Percentiles rank a stretch among this genome's conserved stretches.
These are phyloP conservation scores for Linnemannia hyalina DNA, from an alignment of 192 early-diverging fungal genomes.

Conservation along the genomic window DNA sequence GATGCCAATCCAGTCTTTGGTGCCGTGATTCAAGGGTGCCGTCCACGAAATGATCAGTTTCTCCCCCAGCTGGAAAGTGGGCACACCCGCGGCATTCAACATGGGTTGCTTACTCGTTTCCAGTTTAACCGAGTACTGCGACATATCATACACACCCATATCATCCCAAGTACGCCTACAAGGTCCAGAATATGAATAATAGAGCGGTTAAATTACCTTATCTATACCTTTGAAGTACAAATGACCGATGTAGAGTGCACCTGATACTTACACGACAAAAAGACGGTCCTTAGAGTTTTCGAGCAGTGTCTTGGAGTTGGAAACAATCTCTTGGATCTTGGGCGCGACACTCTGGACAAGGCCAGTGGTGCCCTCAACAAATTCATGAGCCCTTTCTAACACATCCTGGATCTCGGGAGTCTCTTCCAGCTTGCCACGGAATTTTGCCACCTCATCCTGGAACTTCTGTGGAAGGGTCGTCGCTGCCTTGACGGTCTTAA, in stretches of 20 bases:
- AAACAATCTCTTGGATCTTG: constrained; percentile 62
- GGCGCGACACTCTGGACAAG: constrained; percentile 66
- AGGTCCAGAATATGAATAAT: neutral
- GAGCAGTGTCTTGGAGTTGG: constrained; percentile 57
- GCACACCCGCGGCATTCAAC: constrained; percentile 2
- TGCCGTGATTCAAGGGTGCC: constrained; percentile 75
- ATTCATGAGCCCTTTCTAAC: constrained; percentile 67
- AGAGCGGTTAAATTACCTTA: no score
- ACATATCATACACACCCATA: constrained; percentile 59
- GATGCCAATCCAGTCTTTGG: constrained; percentile 93
- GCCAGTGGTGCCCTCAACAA: constrained; percentile 70
- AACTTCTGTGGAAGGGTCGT: constrained; percentile 69
- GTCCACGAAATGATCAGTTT: constrained; percentile 81
- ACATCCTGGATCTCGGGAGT: constrained; percentile 63
- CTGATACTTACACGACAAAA: constrained; percentile 45
- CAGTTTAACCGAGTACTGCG: constrained; percentile 56
- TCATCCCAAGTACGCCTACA: constrained; percentile 54
- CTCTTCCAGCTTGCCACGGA: constrained; percentile 55
- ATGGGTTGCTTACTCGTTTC: neutral
- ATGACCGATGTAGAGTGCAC: neutral
- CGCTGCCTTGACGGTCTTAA: constrained; percentile 75
- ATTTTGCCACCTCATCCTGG: constrained; percentile 61
- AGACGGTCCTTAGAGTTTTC: constrained; percentile 55
- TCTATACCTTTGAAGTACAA: no score
- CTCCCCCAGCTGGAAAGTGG: constrained; percentile 78